Evolutionary conservation across 352 stramenopile genomes (phyloP).

Genomic region (Pythium scleroteichum): DNA sequence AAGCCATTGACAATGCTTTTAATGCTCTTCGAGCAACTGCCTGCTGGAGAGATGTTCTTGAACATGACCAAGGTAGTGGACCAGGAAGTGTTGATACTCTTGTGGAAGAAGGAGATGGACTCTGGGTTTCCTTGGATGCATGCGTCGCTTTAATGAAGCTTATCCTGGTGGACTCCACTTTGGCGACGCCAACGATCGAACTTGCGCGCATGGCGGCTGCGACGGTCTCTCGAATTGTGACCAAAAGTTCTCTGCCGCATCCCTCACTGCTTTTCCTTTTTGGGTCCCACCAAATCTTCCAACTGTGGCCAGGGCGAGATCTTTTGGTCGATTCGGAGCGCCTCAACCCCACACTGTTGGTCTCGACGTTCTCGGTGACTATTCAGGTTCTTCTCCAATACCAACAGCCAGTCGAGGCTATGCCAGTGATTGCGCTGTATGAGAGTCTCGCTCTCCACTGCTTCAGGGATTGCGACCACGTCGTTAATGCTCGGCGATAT

Average conservation of each 20-base stretch:
- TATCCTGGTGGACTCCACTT: slow-evolving; percentile 40
- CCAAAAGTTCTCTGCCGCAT: slow-evolving; percentile 55
- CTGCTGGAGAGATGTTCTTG: slow-evolving; percentile 57
- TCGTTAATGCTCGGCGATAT: slow-evolving; percentile 52
- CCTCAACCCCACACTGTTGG: slow-evolving; percentile 38
- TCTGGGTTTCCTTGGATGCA: slow-evolving; percentile 55
- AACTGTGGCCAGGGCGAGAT: slow-evolving; percentile 63
- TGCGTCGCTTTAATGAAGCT: slow-evolving; percentile 61
- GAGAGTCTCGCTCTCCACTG: slow-evolving; percentile 45
- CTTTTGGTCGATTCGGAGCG: slow-evolving; percentile 46
- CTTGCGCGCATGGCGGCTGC: slow-evolving; percentile 67
- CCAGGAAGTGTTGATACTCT: slow-evolving; percentile 10
- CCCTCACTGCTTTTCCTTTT: slow-evolving; percentile 59
- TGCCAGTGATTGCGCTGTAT: slow-evolving; percentile 62
- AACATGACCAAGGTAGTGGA: slow-evolving; percentile 26
- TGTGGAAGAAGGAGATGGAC: slow-evolving; percentile 55
- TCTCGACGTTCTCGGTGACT: slow-evolving; percentile 42
- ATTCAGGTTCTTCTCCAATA: slow-evolving; percentile 59
- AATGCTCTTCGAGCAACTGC: slow-evolving; percentile 45
- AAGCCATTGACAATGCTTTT: slow-evolving; percentile 76
- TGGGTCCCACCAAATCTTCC: slow-evolving; percentile 52
- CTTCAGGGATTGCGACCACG: slow-evolving; percentile 49
- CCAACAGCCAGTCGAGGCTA: slow-evolving; percentile 39
- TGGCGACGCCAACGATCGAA: slow-evolving; percentile 47
- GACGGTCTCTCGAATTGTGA: slow-evolving; percentile 57